Evolutionary conservation across 306 rosid species (phyloP).

Genomic region (Lablab purpureus): DNA sequence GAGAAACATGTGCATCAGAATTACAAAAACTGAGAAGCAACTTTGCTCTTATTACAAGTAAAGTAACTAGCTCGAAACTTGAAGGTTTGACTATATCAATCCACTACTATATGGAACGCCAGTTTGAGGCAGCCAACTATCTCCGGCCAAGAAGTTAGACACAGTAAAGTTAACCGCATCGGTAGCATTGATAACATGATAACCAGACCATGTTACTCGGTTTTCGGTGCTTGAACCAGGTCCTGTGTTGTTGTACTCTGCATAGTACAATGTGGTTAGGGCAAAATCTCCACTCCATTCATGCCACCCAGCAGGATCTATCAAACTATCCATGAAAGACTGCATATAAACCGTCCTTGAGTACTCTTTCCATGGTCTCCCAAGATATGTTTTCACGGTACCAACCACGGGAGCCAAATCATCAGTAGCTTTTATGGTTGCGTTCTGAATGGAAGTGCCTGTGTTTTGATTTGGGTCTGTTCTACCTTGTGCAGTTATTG

Average conservation of each 20-base stretch:
- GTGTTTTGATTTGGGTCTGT: slow-evolving; percentile 81
- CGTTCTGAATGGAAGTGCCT: slow-evolving; percentile 69
- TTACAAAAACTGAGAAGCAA: slow-evolving; percentile 8
- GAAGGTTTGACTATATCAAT: slow-evolving; percentile 36
- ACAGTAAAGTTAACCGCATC: slow-evolving; percentile 75
- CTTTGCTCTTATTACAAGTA: neutral
- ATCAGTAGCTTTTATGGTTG: slow-evolving; percentile 52
- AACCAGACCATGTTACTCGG: slow-evolving; percentile 71
- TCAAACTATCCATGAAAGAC: slow-evolving; percentile 56
- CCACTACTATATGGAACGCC: slow-evolving; percentile 69
- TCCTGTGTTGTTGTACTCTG: slow-evolving; percentile 70
- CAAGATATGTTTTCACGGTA: slow-evolving; percentile 63
- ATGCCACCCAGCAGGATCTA: slow-evolving; percentile 67
- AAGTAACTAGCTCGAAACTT: neutral
- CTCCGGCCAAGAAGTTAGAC: slow-evolving; percentile 63
- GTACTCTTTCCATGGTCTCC: slow-evolving; percentile 85
- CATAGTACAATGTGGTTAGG: slow-evolving; percentile 63
- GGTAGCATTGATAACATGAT: slow-evolving; percentile 58
- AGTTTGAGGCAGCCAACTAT: slow-evolving; percentile 65
- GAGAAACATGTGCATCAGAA: neutral
- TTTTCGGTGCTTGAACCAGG: slow-evolving; percentile 60
- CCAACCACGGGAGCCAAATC: slow-evolving; percentile 54
- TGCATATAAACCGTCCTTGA: slow-evolving; percentile 71
- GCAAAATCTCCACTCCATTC: slow-evolving; percentile 77
- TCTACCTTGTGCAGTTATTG: slow-evolving; percentile 82